These are phyloP conservation scores for Aspergillus cavernicola DNA, from an alignment of 495 filamentous ascomycete genomes.

Conservation along the genomic window DNA sequence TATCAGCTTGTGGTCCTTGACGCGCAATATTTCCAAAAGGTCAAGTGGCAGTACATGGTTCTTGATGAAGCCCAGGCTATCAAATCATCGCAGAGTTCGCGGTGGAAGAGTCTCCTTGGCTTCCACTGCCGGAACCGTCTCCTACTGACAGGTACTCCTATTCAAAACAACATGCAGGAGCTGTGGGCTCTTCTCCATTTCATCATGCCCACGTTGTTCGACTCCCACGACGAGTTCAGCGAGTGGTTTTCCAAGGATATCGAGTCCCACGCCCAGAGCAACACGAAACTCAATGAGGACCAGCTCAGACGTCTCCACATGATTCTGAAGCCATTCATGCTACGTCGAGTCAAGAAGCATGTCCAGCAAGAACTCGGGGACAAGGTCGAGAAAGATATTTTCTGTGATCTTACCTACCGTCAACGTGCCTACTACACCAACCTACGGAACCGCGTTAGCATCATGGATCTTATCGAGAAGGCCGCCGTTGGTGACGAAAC, in stretches of 20 bases:
- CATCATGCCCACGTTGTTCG: slow-evolving; percentile 98
- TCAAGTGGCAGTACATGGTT: slow-evolving; percentile 99
- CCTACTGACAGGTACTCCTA: slow-evolving; percentile 91
- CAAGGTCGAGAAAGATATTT: slow-evolving; percentile 95
- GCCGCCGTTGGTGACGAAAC: slow-evolving; percentile 90
- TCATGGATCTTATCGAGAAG: slow-evolving; percentile 98
- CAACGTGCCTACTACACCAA: slow-evolving; percentile 93
- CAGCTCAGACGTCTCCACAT: slow-evolving; percentile 95
- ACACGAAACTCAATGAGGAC: slow-evolving; percentile 97
- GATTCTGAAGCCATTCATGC: slow-evolving; percentile 99
- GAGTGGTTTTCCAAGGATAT: slow-evolving; percentile 99
- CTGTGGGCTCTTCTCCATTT: slow-evolving; percentile 97
- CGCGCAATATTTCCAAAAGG: slow-evolving; percentile 95
- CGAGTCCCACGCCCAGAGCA: slow-evolving; percentile 96
- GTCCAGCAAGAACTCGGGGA: slow-evolving; percentile 98
- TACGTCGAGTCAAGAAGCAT: slow-evolving; percentile 98
- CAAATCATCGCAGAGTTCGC: slow-evolving; percentile 93
- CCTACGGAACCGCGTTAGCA: slow-evolving; percentile 91
- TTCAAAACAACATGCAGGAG: slow-evolving; percentile 99
- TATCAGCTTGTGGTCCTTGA: slow-evolving; percentile 97
- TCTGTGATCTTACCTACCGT: slow-evolving; percentile 95
- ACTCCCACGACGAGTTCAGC: slow-evolving; percentile 98
- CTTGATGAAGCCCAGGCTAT: slow-evolving; percentile 98
- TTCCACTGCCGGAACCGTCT: slow-evolving; percentile 96
- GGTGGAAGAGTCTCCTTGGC: slow-evolving; percentile 92